These are phyloP conservation scores for Leccinum pachyderme DNA, from an alignment of 1,284 basidiomycete genomes.

Conservation along the genomic window DNA sequence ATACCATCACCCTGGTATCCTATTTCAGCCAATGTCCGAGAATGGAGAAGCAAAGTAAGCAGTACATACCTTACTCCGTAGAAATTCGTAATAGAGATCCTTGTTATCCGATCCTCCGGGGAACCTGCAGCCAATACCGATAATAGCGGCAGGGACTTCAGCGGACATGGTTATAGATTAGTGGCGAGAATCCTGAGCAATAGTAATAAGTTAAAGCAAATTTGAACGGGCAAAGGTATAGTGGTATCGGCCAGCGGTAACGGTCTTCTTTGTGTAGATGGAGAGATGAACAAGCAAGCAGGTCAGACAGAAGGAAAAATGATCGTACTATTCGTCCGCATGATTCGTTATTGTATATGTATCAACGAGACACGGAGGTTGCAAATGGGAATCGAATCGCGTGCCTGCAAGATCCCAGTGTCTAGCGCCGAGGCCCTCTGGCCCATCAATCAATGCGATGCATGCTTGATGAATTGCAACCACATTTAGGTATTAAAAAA, in stretches of 20 bases:
- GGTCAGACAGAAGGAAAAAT: not conserved
- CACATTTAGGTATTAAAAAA: not conserved
- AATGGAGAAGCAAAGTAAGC: not conserved
- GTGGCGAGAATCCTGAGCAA: not conserved
- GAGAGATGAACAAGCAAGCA: not conserved
- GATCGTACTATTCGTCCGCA: not conserved
- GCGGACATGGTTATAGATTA: constrained; percentile 24
- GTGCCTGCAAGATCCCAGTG: not conserved
- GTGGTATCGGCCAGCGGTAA: not conserved
- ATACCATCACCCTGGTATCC: constrained; percentile 30
- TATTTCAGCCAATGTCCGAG: not conserved
- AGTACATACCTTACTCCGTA: constrained; percentile 26
- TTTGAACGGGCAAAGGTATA: not conserved
- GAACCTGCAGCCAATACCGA: constrained; percentile 34
- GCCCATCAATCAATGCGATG: constrained; percentile 15
- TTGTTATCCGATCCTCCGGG: constrained; percentile 32
- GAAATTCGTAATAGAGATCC: constrained; percentile 29
- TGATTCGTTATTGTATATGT: constrained; percentile 6
- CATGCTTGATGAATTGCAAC: constrained; percentile 6
- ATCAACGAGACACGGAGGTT: not conserved
- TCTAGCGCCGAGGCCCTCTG: not conserved
- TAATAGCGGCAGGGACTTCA: constrained; percentile 28
- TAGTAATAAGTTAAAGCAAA: not conserved
- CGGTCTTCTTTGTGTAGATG: not conserved
- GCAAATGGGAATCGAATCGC: not conserved